Percentiles rank a stretch among this genome's conserved stretches.
Evolutionary conservation across 225 moss, liverwort and hornwort species (phyloP).

Genomic region (Physcomitrium patens): DNA sequence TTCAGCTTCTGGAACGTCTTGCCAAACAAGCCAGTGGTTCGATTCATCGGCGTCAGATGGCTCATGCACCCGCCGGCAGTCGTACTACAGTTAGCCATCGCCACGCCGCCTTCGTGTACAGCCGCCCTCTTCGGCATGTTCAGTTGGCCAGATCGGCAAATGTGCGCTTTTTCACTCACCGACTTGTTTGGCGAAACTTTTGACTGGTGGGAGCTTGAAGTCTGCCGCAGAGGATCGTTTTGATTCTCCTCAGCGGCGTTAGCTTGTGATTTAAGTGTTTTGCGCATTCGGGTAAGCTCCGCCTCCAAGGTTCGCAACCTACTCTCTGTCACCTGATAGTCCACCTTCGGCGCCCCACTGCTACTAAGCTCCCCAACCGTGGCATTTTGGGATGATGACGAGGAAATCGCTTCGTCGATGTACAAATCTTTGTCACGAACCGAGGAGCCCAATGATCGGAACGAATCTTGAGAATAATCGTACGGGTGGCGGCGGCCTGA

Average conservation of each 20-base stretch:
- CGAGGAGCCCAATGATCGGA: slow-evolving; percentile 48
- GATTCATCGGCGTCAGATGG: slow-evolving; percentile 48
- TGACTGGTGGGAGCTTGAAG: too few relatives aligned
- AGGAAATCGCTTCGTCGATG: slow-evolving; percentile 34
- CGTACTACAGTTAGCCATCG: slow-evolving; percentile 4
- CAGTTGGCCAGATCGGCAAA: slow-evolving; percentile 17
- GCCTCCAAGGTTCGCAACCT: too few relatives aligned
- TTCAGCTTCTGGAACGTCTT: slow-evolving; percentile 54
- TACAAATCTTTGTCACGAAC: slow-evolving; percentile 39
- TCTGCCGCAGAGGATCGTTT: too few relatives aligned
- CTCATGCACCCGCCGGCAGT: slow-evolving; percentile 50
- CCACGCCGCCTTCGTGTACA: slow-evolving; percentile 33
- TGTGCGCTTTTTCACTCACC: neutral
- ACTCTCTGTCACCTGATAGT: slow-evolving; percentile 12
- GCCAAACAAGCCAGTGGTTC: slow-evolving; percentile 47
- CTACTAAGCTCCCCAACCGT: slow-evolving; percentile 38
- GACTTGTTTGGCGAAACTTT: too few relatives aligned
- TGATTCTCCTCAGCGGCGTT: too few relatives aligned
- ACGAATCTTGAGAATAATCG: slow-evolving; percentile 49
- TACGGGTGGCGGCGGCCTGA: slow-evolving; percentile 33
- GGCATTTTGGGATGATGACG: neutral
- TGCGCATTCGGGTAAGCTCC: too few relatives aligned
- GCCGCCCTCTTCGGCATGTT: slow-evolving; percentile 36
- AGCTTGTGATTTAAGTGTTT: too few relatives aligned
- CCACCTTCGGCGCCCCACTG: slow-evolving; percentile 33